Conservation (phyloP, 257 asterid species). For the Nyctanthes arbortristis region DNA sequence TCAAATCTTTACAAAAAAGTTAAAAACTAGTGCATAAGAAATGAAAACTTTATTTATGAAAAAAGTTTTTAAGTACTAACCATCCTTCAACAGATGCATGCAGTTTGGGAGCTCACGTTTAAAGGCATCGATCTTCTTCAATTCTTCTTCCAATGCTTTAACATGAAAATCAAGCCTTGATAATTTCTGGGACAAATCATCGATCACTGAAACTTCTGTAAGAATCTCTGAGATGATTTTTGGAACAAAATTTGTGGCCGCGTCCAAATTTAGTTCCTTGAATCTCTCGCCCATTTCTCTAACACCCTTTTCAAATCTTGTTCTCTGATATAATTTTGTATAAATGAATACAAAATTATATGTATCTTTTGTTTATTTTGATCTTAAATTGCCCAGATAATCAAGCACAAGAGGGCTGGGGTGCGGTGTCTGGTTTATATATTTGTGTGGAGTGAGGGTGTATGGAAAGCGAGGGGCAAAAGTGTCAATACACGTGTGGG, state of each 20-base stretch:
- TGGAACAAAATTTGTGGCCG: constrained; percentile 27
- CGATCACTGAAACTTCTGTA: constrained; percentile 25
- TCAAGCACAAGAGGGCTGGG: constrained; percentile 20
- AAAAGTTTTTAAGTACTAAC: background rate
- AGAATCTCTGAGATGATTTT: constrained; percentile 44
- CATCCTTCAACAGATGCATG: constrained; percentile 42
- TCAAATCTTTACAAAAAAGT: too few species aligned
- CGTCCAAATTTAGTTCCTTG: constrained; percentile 32
- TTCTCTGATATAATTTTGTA: constrained; percentile 7
- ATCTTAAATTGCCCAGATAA: constrained; percentile 12
- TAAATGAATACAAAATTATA: background rate
- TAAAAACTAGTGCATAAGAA: background rate
- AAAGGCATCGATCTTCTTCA: constrained; percentile 36
- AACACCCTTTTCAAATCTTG: background rate
- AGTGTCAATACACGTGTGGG: constrained; percentile 11
- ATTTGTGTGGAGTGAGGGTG: constrained; percentile 14
- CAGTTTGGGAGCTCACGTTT: constrained; percentile 44
- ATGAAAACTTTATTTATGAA: background rate
- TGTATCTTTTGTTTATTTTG: background rate
- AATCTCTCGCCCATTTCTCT: constrained; percentile 35
- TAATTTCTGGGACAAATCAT: constrained; percentile 25
- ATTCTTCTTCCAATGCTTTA: constrained; percentile 30
- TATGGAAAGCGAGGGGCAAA: constrained; percentile 27
- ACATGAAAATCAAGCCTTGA: constrained; percentile 23
- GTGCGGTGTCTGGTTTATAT: constrained; percentile 30